phyloP scores from a whole-genome alignment of 2,329 filamentous ascomycete species.

The Pseudogymnoascus sp. region DNA sequence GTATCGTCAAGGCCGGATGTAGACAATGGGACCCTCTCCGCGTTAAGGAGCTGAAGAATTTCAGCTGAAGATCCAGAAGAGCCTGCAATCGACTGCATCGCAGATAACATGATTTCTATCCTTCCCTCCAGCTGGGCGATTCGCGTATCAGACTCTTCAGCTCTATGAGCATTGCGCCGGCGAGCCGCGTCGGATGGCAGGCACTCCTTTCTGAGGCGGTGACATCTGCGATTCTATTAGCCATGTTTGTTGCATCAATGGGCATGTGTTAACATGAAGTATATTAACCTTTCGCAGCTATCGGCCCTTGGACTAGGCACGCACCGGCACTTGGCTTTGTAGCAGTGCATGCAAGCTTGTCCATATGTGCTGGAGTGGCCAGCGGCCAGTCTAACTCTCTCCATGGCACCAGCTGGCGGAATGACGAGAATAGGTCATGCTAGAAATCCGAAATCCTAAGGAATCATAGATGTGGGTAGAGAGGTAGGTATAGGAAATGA shows the following conservation, averaged over 20 bases:
- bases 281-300: constrained; percentile 13
- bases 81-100: constrained; percentile 27
- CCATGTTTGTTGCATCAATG: neutral
- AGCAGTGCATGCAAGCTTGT: constrained; percentile 21
- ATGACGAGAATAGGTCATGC: neutral
- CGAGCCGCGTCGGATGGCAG: constrained; percentile 35
- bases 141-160: constrained; percentile 29
- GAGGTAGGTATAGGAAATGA: neutral
- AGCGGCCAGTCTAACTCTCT: neutral
- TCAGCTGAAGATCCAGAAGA: neutral
- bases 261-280: neutral
- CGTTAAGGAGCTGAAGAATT: neutral
- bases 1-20: neutral
- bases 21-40: neutral
- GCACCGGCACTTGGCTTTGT: constrained; percentile 21
- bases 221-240: constrained; percentile 25
- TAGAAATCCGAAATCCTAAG: neutral
- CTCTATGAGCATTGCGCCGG: constrained; percentile 30
- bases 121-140: constrained; percentile 40
- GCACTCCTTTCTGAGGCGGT: constrained; percentile 40
- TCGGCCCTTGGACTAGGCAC: constrained; percentile 15
- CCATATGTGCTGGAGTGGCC: constrained; percentile 14
- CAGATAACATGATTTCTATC: constrained; percentile 39
- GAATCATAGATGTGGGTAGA: neutral
- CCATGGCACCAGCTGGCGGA: neutral